Evolutionary conservation across 495 filamentous ascomycete genomes (phyloP), one percentile per base, ranked within the genome.

Genomic region (Aspergillus mulundensis): DNA sequence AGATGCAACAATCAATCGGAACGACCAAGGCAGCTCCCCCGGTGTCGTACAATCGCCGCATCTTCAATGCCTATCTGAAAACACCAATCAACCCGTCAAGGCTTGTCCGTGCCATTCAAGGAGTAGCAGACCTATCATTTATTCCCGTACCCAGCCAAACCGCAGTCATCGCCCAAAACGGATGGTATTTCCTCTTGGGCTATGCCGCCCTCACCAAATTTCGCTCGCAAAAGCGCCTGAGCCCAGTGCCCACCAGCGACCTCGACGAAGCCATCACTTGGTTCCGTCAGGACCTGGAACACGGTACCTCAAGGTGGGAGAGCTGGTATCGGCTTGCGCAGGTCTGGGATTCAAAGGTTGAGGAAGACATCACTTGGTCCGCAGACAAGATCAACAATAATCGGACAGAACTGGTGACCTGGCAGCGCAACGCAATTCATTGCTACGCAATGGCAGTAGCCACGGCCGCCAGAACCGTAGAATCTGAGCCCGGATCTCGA

Each of bases 311-410:
- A 24, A 84, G 86, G 45, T 99, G 94, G 94, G 92, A 97, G 67
- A 86, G 92, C 0, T 99, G 94, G 95, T 97, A 93, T 68, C 84
- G 94, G 45, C 78, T 97, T 6, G 94, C 87, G 11, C 94, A 99
- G 61, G 87, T 88, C 20, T 95, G 93, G 66, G 94, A 97, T 66
- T 84, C 86, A 21, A 89, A 95, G 64, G 70, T 97, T 44, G 95
- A 99, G 55, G 95, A 99, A 65, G 83, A 87, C 2, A 87, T 95
- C 11, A 86, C 91, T 6, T 97, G 95, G 94, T 86, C 84, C n/a
- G 88, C 94, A 4, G 95, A 99, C 52, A 95, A 95, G 64, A 85
- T 97, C 66, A 97, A 97, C 69, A 92, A 88, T 65, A 86, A 88
- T 58, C 83, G 84, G 42, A 70, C 74, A 7, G 90, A 95, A 42